A percentile compares a stretch with the other conserved stretches of the same genome.
Evolutionary conservation across 163 green algal species (phyloP).

Genomic region (Volvox carteri): DNA sequence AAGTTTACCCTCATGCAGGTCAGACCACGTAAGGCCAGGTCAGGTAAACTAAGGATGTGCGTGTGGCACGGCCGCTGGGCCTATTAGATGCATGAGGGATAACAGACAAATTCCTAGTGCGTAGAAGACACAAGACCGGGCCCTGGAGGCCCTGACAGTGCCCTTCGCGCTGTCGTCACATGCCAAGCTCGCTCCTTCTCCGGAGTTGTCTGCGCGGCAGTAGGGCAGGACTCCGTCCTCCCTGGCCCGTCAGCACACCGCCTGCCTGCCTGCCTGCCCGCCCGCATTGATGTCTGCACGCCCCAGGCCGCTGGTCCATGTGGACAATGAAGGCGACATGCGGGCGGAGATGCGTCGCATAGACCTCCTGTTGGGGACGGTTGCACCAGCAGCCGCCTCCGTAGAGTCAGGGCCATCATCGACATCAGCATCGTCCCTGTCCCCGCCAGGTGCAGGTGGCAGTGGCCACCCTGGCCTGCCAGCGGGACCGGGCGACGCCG

Average conservation of each 20-base stretch:
- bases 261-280: not conserved
- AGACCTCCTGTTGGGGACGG: conserved; percentile 4
- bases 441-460: no score
- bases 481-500: no score
- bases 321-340: conserved; percentile 16
- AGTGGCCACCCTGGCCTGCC: no score
- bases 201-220: no score
- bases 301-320: not conserved
- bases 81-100: no score
- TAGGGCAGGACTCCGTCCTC: not conserved
- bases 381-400: not conserved
- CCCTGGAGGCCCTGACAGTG: not conserved
- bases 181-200: not conserved
- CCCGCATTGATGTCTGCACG: not conserved
- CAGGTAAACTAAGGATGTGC: no score
- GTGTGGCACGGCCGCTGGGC: no score
- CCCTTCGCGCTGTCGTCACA: not conserved
- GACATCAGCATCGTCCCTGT: not conserved
- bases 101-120: no score
- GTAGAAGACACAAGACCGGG: no score
- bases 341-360: not conserved
- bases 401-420: not conserved
- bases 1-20: conserved; percentile 36
- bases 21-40: no score
- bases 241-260: not conserved